Percentiles rank a stretch among this genome's conserved stretches.
Conservation (phyloP, 768 basidiomycete species). For the Hygrocybe punicea region DNA sequence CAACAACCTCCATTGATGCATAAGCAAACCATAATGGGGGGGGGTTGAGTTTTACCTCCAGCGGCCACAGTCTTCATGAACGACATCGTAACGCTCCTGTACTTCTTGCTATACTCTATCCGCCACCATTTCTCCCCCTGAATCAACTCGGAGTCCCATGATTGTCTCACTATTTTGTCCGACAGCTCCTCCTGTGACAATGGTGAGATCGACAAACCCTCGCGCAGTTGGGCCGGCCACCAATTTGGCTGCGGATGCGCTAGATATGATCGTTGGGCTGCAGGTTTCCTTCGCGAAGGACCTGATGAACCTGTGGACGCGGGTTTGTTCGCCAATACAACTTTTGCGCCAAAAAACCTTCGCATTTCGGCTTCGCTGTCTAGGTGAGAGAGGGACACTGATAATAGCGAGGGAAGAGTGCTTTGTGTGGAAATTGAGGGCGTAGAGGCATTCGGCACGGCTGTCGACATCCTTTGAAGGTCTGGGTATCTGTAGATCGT, state of each 20-base stretch:
- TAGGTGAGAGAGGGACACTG: conserved; percentile 77
- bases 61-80: conserved; percentile 80
- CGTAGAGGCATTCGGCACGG: conserved; percentile 17
- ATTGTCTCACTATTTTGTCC: conserved; percentile 41
- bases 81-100: conserved; percentile 73
- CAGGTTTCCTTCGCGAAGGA: conserved; percentile 40
- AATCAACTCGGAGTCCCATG: conserved; percentile 36
- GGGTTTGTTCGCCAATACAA: conserved; percentile 61
- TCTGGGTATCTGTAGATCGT: conserved; percentile 49
- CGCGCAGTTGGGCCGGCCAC: conserved; percentile 65
- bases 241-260: conserved; percentile 74
- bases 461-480: conserved; percentile 39
- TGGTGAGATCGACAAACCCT: conserved; percentile 66
- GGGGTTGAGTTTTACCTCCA: conserved; percentile 81
- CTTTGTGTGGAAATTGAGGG: conserved; percentile 27
- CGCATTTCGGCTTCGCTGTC: conserved; percentile 89
- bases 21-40: no score
- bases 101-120: conserved; percentile 79
- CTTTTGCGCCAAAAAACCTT: conserved; percentile 90
- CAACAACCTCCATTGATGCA: no score
- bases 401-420: conserved; percentile 54
- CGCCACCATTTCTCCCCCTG: conserved; percentile 83
- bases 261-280: conserved; percentile 60
- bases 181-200: conserved; percentile 54
- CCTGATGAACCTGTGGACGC: conserved; percentile 33